These are phyloP conservation scores for Phytopythium vexans DNA, from an alignment of 352 stramenopile genomes.

Conservation along the genomic window DNA sequence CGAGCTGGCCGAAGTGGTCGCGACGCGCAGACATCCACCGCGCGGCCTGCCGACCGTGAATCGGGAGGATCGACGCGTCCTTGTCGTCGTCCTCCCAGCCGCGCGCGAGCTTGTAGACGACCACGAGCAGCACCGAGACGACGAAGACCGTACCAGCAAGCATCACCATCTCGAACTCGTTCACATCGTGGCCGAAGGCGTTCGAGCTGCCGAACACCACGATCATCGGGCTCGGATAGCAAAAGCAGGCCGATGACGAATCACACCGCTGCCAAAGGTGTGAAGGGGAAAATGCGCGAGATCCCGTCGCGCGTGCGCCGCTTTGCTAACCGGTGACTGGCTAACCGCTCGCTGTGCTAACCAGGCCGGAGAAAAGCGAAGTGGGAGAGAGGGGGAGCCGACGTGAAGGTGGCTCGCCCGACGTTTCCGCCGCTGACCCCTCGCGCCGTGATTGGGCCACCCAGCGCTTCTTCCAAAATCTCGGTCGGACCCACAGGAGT, in stretches of 20 bases:
- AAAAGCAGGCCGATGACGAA: not conserved
- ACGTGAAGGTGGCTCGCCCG: too few relatives aligned
- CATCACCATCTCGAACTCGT: conserved; percentile 66
- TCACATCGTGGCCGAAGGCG: conserved; percentile 67
- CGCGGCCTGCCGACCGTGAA: conserved; percentile 49
- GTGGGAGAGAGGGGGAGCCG: too few relatives aligned
- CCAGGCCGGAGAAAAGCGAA: too few relatives aligned
- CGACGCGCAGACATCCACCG: conserved; percentile 63
- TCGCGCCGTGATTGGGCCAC: too few relatives aligned
- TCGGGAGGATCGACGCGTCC: conserved; percentile 33
- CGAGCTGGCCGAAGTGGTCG: conserved; percentile 60
- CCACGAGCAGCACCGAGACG: conserved; percentile 63
- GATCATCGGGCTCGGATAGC: conserved; percentile 34
- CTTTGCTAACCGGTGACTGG: too few relatives aligned
- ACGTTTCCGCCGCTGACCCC: too few relatives aligned
- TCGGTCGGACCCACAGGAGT: too few relatives aligned
- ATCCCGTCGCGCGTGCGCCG: too few relatives aligned
- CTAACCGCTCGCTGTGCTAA: too few relatives aligned
- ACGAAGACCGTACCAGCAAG: conserved; percentile 68
- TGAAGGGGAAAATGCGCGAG: too few relatives aligned
- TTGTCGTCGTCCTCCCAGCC: conserved; percentile 63
- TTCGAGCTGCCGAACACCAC: conserved; percentile 72
- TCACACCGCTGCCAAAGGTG: not conserved
- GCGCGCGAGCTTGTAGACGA: conserved; percentile 74
- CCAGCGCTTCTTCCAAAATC: too few relatives aligned